Percentiles rank a stretch among this genome's conserved stretches.
These are phyloP conservation scores for grape (Vitis vinifera) DNA, from an alignment of 164 flowering plant species.

Conservation along the genomic window DNA sequence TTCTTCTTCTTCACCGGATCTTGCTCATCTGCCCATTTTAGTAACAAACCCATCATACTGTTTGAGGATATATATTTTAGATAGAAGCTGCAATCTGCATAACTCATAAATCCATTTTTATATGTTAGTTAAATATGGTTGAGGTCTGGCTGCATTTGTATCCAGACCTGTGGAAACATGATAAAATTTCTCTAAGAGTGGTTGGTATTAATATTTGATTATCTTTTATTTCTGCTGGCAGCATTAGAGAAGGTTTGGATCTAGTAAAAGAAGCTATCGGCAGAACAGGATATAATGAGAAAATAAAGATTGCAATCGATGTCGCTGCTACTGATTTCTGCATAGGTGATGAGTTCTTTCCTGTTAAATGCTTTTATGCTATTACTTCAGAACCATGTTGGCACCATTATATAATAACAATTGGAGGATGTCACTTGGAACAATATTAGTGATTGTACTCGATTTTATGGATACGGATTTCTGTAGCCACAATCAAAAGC, in stretches of 20 bases:
- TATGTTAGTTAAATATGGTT: neutral
- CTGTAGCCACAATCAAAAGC: neutral
- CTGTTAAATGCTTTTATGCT: neutral
- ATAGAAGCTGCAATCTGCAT: too few species aligned
- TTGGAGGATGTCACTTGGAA: neutral
- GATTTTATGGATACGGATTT: neutral
- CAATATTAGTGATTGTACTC: neutral
- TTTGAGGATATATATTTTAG: too few species aligned
- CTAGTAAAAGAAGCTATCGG: conserved; percentile 88
- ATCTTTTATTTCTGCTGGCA: conserved; percentile 28
- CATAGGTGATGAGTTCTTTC: conserved; percentile 57
- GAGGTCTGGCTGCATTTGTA: neutral
- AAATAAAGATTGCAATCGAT: conserved; percentile 84
- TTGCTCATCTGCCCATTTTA: neutral
- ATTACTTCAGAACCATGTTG: conserved; percentile 3
- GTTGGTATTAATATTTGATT: neutral
- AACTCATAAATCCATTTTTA: neutral
- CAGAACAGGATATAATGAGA: conserved; percentile 77
- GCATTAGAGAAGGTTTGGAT: conserved; percentile 81
- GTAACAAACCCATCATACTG: too few species aligned
- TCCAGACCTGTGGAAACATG: neutral
- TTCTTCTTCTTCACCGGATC: too few species aligned
- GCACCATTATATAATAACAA: neutral
- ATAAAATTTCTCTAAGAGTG: neutral
- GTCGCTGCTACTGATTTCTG: conserved; percentile 91